phyloP scores from a whole-genome alignment of 495 filamentous ascomycete species.

The Collariella sp. region DNA sequence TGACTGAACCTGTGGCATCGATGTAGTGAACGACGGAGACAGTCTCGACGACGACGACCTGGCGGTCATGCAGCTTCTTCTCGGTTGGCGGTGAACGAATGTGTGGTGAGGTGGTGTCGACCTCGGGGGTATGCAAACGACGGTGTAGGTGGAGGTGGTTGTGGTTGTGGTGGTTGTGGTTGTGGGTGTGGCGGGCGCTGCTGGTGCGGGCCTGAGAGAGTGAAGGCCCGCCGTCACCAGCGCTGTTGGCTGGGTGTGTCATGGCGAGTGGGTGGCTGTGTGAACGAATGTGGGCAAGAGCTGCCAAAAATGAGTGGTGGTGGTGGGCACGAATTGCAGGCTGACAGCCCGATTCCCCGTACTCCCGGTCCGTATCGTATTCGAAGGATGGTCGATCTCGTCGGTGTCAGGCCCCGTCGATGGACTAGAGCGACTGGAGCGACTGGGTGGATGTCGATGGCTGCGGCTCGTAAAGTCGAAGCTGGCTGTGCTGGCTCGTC shows the following conservation, averaged over 20 bases:
- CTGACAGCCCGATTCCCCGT: conserved; percentile 16
- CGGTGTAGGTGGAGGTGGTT: conserved; percentile 22
- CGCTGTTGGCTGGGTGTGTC: conserved; percentile 31
- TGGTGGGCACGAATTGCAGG: conserved; percentile 9
- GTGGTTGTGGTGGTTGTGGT: conserved; percentile 23
- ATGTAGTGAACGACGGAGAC: conserved; percentile 44
- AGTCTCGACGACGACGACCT: conserved; percentile 39
- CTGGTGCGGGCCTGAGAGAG: conserved; percentile 43
- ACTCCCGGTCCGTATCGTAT: too few species aligned
- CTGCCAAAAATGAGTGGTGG: conserved; percentile 9
- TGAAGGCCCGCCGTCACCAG: conserved; percentile 41
- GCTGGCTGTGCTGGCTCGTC: conserved; percentile 20
- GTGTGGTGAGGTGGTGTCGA: conserved; percentile 20
- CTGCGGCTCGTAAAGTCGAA: conserved; percentile 19
- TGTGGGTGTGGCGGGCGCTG: conserved; percentile 18
- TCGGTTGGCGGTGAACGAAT: conserved; percentile 30
- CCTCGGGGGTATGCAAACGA: conserved; percentile 17
- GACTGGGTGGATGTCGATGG: too few species aligned
- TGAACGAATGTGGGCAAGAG: conserved; percentile 11
- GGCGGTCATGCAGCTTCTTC: conserved; percentile 24
- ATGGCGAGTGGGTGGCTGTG: conserved; percentile 33
- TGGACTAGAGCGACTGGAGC: conserved; percentile 11
- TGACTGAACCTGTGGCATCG: conserved; percentile 37
- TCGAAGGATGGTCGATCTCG: too few species aligned
- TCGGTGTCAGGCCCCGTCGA: conserved; percentile 4